Base-by-base conservation (phyloP, 192 early-diverging fungal genomes). In the Rhizophagus clarus region DNA sequence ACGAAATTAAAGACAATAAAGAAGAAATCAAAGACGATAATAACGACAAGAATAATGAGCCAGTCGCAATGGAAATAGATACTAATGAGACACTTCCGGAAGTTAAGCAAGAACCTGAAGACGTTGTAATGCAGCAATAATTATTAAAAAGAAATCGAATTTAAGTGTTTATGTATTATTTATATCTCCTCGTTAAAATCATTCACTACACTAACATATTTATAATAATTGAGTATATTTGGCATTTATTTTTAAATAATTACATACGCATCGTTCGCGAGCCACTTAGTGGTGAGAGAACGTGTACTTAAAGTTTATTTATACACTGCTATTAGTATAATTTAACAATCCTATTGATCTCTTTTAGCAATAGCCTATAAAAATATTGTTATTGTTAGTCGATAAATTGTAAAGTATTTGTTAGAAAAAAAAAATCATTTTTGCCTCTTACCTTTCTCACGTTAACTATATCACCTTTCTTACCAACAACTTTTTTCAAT, bases 401-500 rank as follows among this genome's bases (percentile, higher is more conserved):
- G 51, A 20, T 22, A 56, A 22, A 20, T 20, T 56, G 49, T 22
- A 67, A 67, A 67, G 31, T 26, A 67, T 14, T 66, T 29, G n/a
- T 7, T 22, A 66, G 32, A 82, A 20, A 49, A 81, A 72, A 42
- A 74, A 72, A 26, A 24, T 45, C 14, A 37, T 32, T 10, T 40
- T 37, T 40, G 37, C 0, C 37, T 3, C 17, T 66, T 79, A 84
- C 88, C 83, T 90, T 90, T 81, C 81, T 82, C 61, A 88, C 85
- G 66, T 90, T 88, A n/a, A 90, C 80, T 22, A 86, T 72, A 67
- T 82, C 81, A n/a, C 80, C 82, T 37, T 37, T 68, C 37, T 80
- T 76, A 60, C 81, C 88, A 68, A 90, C 88, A 31, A 94, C 87
- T 63, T 87, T 91, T 83, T 91, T 90, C 72, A 94, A 82, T 64